These are phyloP conservation scores for Tuber umbilicatum DNA, from an alignment of 495 filamentous ascomycete genomes.

Conservation along the genomic window DNA sequence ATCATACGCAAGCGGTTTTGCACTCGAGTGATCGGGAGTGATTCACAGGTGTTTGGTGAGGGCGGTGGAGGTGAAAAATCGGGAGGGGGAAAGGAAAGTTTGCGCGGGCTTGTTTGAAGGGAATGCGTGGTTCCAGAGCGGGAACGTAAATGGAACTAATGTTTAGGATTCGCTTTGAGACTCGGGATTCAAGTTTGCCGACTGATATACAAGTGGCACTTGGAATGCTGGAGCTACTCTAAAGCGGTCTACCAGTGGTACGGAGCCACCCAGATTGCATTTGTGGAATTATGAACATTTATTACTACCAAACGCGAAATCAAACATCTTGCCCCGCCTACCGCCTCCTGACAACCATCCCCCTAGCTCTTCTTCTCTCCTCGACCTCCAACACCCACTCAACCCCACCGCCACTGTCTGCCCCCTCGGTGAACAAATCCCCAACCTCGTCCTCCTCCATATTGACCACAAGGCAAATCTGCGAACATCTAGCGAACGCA, in stretches of 20 bases:
- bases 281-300: not conserved
- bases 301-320: not conserved
- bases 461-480: constrained; percentile 83
- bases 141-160: not conserved
- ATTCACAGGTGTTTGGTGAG: not conserved
- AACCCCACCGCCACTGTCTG: constrained; percentile 45
- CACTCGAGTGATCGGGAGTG: not conserved
- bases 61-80: not conserved
- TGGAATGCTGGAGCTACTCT: not conserved
- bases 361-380: constrained; percentile 57
- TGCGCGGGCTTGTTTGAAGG: not conserved
- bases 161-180: not conserved
- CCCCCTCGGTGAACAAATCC: constrained; percentile 49
- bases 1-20: not conserved
- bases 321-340: not conserved
- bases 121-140: not conserved
- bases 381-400: constrained; percentile 56
- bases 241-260: no score
- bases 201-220: not conserved
- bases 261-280: not conserved
- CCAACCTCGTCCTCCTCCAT: constrained; percentile 99
- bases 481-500: constrained; percentile 67
- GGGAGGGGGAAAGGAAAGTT: not conserved
- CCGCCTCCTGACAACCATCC: constrained; percentile 47
- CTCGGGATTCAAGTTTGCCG: not conserved